Base-by-base conservation (phyloP, 768 basidiomycete genomes). In the Trametopsis cervina region DNA sequence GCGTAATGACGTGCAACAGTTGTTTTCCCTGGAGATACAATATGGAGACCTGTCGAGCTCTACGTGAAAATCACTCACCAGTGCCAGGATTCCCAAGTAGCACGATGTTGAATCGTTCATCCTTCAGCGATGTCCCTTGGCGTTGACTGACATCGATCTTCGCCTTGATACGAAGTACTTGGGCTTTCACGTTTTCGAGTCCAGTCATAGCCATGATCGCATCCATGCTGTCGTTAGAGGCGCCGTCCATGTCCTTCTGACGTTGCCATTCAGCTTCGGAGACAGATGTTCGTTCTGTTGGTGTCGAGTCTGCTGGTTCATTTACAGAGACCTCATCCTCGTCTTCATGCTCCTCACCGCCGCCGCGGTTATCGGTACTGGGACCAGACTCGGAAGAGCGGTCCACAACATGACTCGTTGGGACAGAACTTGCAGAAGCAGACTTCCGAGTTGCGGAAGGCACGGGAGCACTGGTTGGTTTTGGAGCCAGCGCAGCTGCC, bases 81-180 rank as follows among this genome's bases (percentile, higher is more conserved):
- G 85, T 87, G 7, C 84, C 84, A 3, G 84, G 85, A 56, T 87
- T 87, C 12, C 84, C 84, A 0, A 83, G 72, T 11, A 87, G 65
- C 11, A 70, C 73, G 17, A 76, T 69, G 59, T 85, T 84, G 58
- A 81, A 76, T 0, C 83, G 67, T 45, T 85, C 81, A 23, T 71
- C 68, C 21, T 74, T 69, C 12, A 80, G 51, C 4, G 79, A 70
- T 0, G 70, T 63, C 13, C 67, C 68, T 62, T 86, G 84, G 6
- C 83, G 71, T n/a, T 59, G 63, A 23, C 69, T 66, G 0, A 69
- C 63, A 17, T 83, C 81, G 9, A 87, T 74, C 54, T 75, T 79
- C 11, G 65, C 74, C 50, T 81, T 77, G 52, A 85, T 78, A 1
- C 57, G 54, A n/a, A 87, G 68, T 10, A 85, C 68, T 50, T 82